Evolutionary conservation across 192 early-diverging fungal species (phyloP).

Genomic region (Linderina pennispora): DNA sequence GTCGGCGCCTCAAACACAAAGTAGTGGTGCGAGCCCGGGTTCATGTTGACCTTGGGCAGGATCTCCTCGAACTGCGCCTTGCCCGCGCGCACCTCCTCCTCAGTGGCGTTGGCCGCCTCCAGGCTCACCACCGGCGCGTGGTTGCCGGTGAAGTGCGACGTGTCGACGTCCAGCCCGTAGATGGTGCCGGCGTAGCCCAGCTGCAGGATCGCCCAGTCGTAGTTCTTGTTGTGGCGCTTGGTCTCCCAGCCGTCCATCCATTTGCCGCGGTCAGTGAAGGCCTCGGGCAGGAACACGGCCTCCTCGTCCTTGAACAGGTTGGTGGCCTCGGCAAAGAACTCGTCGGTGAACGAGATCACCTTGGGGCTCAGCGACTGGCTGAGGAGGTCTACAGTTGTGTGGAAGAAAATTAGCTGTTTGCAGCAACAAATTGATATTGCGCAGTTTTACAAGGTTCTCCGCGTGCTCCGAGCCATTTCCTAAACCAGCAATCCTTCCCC

Average conservation of each 20-base stretch:
- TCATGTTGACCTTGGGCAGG: conserved; percentile 61
- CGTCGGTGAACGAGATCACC: conserved; percentile 77
- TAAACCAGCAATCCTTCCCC: too few species aligned
- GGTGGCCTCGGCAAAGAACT: conserved; percentile 87
- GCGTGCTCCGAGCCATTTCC: too few species aligned
- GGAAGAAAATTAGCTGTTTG: too few species aligned
- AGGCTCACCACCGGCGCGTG: conserved; percentile 79
- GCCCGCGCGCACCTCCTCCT: conserved; percentile 44
- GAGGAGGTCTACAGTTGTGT: conserved; percentile 79
- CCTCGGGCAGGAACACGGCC: conserved; percentile 51
- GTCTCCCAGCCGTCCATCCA: conserved; percentile 95
- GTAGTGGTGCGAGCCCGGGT: conserved; percentile 62
- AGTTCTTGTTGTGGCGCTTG: conserved; percentile 77
- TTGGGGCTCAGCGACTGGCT: conserved; percentile 60
- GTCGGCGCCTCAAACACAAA: conserved; percentile 51
- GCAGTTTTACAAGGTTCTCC: too few species aligned
- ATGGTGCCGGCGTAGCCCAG: conserved; percentile 82
- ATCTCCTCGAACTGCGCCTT: conserved; percentile 53
- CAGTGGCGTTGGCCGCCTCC: conserved; percentile 58
- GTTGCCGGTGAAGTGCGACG: conserved; percentile 90
- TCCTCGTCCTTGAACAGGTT: conserved; percentile 67
- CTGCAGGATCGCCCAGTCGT: conserved; percentile 85
- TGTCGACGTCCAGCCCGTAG: conserved; percentile 81
- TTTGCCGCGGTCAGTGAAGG: conserved; percentile 56
- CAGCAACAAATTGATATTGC: too few species aligned